Percentiles rank a stretch among this genome's conserved stretches.
phyloP scores from a whole-genome alignment of 2,329 filamentous ascomycete genomes.

The Xylariomycetidae sp. region DNA sequence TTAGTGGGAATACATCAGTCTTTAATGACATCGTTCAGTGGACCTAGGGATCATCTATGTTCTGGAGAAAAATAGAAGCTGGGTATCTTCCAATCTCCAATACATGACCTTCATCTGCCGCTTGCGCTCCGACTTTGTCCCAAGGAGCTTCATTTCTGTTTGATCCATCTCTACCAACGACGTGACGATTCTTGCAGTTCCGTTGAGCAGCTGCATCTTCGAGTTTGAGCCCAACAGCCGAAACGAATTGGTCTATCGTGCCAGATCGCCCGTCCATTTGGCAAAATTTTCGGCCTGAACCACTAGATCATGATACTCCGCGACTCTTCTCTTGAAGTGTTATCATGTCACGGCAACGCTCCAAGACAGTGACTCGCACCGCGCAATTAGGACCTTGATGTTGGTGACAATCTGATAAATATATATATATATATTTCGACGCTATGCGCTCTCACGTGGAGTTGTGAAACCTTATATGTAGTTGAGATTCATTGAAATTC shows the following conservation, averaged over 20 bases:
- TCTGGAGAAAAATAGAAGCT: too few relatives aligned
- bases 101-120: too few relatives aligned
- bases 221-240: not conserved
- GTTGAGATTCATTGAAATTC: too few relatives aligned
- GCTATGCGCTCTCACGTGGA: too few relatives aligned
- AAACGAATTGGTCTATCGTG: not conserved
- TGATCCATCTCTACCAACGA: constrained; percentile 1
- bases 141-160: constrained; percentile 1
- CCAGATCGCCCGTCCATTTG: constrained; percentile 1
- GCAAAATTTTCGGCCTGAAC: constrained; percentile 1
- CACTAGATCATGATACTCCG: constrained; percentile 1
- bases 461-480: too few relatives aligned
- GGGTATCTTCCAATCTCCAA: too few relatives aligned
- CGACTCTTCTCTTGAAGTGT: constrained; percentile 1
- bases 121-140: too few relatives aligned
- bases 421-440: too few relatives aligned
- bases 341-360: not conserved
- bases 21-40: too few relatives aligned
- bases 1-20: too few relatives aligned
- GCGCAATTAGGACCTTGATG: not conserved
- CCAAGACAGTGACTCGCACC: not conserved
- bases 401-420: constrained; percentile 1
- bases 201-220: not conserved
- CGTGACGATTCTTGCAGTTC: constrained; percentile 1
- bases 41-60: too few relatives aligned